Base-by-base conservation (phyloP, 441 rosid genomes). In the Euphorbia corollata region DNA sequence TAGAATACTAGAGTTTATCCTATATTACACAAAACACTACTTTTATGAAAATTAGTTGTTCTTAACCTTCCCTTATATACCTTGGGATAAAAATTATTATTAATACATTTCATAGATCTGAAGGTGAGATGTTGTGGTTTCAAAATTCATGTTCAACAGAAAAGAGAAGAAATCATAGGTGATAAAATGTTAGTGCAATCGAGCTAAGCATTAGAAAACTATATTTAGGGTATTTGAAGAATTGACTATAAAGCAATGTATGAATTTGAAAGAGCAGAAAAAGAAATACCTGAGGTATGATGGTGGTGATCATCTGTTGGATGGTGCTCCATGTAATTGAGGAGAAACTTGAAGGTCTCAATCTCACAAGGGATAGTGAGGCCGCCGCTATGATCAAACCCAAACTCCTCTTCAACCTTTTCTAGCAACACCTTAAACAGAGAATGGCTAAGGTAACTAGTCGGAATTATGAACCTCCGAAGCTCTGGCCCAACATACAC, bases 321-420 rank as follows among this genome's bases (percentile, higher is more conserved):
- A 61, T 83, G 81, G 66, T 71, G 75, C 85, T 89, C 96, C 63
- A 92, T 86, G 87, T 87, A 92, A 67, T 86, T 81, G 11, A 92
- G 84, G 36, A 92, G 88, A 73, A 62, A 87, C 80, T 92, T 89
- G 78, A 92, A 92, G 47, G 98, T 92, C 87, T 92, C 95, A 23
- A 84, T 91, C 86, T 92, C 98, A 23, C 98, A 92, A 24, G 98
- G 98, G 64, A 92, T 82, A 2, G 95, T 92, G 64, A 92, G 88
- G 1, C 82, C 96, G 9, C 95, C 91, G 0, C 78, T 77, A 61
- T 87, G 92, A 79, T 89, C 87, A 79, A 86, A 91, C 64, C 97
- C 96, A 62, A 82, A 91, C 72, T 91, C 96, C 80, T 92, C 96
- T 79, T 87, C 96, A 13, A 80, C 95, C 70, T 92, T 89, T 71